Conservation (phyloP, 1,139 yeast genomes). For the Lodderomyces theae region DNA sequence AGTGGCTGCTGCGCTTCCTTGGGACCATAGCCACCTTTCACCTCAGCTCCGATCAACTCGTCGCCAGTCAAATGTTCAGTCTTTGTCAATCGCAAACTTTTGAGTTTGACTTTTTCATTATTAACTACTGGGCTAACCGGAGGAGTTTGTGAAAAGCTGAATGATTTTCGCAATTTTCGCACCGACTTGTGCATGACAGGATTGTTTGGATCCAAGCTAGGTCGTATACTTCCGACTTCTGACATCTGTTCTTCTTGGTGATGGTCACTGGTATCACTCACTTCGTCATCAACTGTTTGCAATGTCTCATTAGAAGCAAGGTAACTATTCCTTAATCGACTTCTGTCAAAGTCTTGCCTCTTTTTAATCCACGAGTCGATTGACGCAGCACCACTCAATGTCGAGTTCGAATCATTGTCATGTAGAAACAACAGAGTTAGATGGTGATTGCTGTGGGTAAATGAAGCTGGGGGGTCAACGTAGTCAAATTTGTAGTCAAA, state of each 20-base stretch:
- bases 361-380: constrained; percentile 55
- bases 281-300: constrained; percentile 16
- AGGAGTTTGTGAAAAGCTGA: constrained; percentile 20
- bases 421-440: constrained; percentile 11
- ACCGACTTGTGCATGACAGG: constrained; percentile 10
- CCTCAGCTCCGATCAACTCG: constrained; percentile 10
- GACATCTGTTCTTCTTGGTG: constrained; percentile 1
- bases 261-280: not conserved
- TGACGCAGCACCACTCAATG: constrained; percentile 30
- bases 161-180: constrained; percentile 17
- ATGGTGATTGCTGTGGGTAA: constrained; percentile 4
- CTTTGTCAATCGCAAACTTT: constrained; percentile 12
- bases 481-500: constrained; percentile 37
- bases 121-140: constrained; percentile 14
- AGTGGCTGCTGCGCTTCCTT: constrained; percentile 6
- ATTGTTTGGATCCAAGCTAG: constrained; percentile 2
- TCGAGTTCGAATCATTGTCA: constrained; percentile 39
- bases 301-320: constrained; percentile 26
- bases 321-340: constrained; percentile 23
- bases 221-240: constrained; percentile 2
- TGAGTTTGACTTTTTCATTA: constrained; percentile 12
- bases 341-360: constrained; percentile 46
- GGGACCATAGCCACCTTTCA: not conserved
- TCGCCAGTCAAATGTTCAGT: constrained; percentile 12
- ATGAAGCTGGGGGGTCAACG: constrained; percentile 9